phyloP scores from a whole-genome alignment of 345 rosid genomes.

The Aegle marmelos region DNA sequence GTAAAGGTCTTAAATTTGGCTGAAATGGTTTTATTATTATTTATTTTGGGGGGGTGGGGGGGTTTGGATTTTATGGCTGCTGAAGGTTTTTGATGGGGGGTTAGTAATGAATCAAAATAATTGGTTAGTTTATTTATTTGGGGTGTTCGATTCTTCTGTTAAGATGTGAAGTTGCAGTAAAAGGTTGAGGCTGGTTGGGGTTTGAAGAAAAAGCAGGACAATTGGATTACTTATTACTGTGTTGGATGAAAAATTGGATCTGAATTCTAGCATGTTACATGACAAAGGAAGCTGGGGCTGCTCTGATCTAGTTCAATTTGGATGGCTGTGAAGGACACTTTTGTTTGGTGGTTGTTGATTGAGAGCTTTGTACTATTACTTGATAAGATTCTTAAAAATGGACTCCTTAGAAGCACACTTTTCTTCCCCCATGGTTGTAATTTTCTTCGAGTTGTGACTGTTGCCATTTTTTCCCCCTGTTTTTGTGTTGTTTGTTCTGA shows the following conservation, averaged over 20 bases:
- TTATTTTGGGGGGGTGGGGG: neutral
- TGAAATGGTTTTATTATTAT: neutral
- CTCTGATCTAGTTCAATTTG: conserved; percentile 25
- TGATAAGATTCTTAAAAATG: conserved; percentile 12
- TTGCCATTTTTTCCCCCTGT: neutral
- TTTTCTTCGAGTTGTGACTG: conserved; percentile 1
- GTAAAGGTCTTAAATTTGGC: neutral
- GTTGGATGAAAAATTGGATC: conserved; percentile 14
- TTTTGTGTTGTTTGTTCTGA: neutral
- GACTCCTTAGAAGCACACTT: neutral
- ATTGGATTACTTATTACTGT: neutral
- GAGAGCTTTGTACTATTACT: conserved; percentile 10
- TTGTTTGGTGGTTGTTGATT: conserved; percentile 15
- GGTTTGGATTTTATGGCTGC: neutral
- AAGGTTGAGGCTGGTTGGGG: conserved; percentile 2
- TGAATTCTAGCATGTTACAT: conserved; percentile 8
- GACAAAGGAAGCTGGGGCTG: conserved; percentile 11
- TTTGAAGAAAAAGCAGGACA: neutral
- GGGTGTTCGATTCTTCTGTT: neutral
- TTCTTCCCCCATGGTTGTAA: neutral
- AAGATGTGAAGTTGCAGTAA: neutral
- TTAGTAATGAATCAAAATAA: conserved; percentile 14
- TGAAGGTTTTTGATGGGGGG: neutral
- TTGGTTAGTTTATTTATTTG: conserved; percentile 4
- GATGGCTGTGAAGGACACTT: conserved; percentile 5